Conservation (phyloP, 352 stramenopile species). For the Plasmopara viticola region DNA sequence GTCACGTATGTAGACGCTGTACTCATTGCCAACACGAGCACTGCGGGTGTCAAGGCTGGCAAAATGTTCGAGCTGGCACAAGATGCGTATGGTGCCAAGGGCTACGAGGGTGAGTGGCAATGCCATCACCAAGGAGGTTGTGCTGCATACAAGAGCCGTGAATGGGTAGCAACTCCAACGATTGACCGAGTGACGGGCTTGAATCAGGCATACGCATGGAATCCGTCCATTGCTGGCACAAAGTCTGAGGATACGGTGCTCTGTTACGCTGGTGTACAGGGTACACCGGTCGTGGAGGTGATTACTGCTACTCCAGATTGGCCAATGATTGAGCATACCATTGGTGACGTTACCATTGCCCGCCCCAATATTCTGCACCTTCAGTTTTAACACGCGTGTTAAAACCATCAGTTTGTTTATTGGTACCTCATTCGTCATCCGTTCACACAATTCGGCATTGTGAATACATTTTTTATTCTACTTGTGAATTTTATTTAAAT, state of each 20-base stretch:
- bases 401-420: too few relatives aligned
- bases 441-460: too few relatives aligned
- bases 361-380: conserved; percentile 59
- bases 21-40: conserved; percentile 35
- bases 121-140: conserved; percentile 61
- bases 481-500: too few relatives aligned
- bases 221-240: conserved; percentile 61
- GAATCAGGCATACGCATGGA: conserved; percentile 66
- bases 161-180: conserved; percentile 59
- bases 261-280: conserved; percentile 21
- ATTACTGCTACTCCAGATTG: conserved; percentile 48
- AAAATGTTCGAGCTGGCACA: conserved; percentile 55
- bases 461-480: too few relatives aligned
- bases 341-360: conserved; percentile 40
- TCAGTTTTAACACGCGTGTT: conserved; percentile 25
- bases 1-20: conserved; percentile 65
- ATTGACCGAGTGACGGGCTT: conserved; percentile 29
- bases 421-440: too few relatives aligned
- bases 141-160: conserved; percentile 60
- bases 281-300: conserved; percentile 36
- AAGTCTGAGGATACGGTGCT: conserved; percentile 73
- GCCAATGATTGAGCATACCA: conserved; percentile 44
- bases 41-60: conserved; percentile 23
- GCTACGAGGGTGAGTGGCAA: conserved; percentile 57
- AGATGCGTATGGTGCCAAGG: conserved; percentile 44